Evolutionary conservation across 164 flowering plant genomes (phyloP), one percentile per base, ranked within the genome.

Genomic region (Berberis thunbergii): DNA sequence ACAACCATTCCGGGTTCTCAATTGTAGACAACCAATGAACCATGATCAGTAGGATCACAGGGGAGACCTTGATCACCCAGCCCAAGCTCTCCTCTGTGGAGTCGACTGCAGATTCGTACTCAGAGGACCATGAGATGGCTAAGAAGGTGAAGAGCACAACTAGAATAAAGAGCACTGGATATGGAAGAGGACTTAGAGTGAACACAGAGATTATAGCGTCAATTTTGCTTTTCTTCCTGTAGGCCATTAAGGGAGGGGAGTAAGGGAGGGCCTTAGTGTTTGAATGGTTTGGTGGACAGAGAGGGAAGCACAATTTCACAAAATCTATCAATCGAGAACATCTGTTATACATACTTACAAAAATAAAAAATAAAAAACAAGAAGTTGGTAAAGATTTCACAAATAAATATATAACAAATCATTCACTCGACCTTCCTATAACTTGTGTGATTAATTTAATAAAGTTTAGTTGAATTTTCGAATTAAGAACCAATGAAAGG

Each of bases 181-280:
- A 87, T 6, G 98, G 98, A 5, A 87, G 71, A 56, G 95, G 96
- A 46, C 57, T 80, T 44, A 89, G 76, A 4, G 86, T 70, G 64
- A 87, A 80, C 2, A 62, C 81, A 4, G 86, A 86, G 9, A 79
- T 59, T 49, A 86, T 50, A 2, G 87, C 76, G 45, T 78, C 72
- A 7, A 49, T 48, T 43, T 67, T 63, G 70, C 68, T 67, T 63
- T 78, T 77, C 49, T 75, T 69, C 62, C 64, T 44, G 53, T 79
- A 77, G 6, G 41, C 74, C 77, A 74, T 74, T 12, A 12, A 42
- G 40, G 41, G n/a, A 49, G 7, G 7, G 26, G 26, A 26, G 26
- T 26, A 26, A 26, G 26, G 26, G 26, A 26, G 26, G 26, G 26
- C 26, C 26, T 26, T 26, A 26, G 26, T 26, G 26, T 26, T 26